Base-by-base conservation (phyloP, 2,329 filamentous ascomycete species). In the Fusarium burgessii region DNA sequence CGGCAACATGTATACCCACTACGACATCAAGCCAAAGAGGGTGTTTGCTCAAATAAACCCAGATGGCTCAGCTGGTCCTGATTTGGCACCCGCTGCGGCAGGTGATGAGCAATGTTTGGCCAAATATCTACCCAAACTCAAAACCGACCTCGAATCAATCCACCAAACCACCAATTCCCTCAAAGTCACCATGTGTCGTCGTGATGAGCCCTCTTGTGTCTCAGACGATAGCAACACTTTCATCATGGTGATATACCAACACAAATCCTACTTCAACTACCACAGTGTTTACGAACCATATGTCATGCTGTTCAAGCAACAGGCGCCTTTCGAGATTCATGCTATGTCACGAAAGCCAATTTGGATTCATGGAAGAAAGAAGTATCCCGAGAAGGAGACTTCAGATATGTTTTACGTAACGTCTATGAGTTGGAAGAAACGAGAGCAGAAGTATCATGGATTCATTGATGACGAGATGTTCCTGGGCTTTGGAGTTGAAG, bases 141-240 rank as follows among this genome's bases (percentile, higher is more conserved):
- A 74, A 1, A 66, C 72, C 0, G 63, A 79, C 6, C 66, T 81
- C 25, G 85, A 87, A 74, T 85, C 82, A 0, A 83, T 89, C 33
- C 88, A 90, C 72, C 88, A 90, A 75, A 85, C 88, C 9, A 89
- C 87, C 23, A 90, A 90, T 75, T 88, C 87, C 4, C 80, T 90
- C 1, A 77, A 82, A 2, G 77, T 90, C 40, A 90, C 88, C 5
- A 78, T 89, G 56, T 90, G 88, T 78, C 78, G 79, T 12, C 82
- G 85, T 4, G 69, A 78, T 4, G 86, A 89, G 45, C 70, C 78
- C 0, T 57, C 20, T 0, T 90, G 88, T 74, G 51, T 75, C 1
- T 76, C 81, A 0, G 78, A 79, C 45, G 79, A 82, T 9, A 68
- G 66, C 23, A 89, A 89, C 71, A 90, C 88, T 0, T 88, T 87